Evolutionary conservation across 179 eudicot genomes (phyloP).

Genomic region (Pouteria campechiana): DNA sequence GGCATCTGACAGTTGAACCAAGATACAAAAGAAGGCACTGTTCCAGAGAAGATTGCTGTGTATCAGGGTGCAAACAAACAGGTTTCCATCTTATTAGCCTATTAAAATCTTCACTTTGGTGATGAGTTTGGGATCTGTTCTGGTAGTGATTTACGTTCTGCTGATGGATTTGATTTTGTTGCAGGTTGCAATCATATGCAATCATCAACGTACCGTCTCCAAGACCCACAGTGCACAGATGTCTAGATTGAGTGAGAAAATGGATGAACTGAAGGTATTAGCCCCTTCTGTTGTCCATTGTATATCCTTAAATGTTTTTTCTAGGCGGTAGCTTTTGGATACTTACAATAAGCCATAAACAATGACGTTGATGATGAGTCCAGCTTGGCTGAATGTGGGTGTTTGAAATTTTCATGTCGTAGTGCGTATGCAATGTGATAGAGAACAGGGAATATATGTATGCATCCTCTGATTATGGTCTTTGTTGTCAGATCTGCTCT

Average conservation of each 20-base stretch:
- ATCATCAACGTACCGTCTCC: constrained; percentile 95
- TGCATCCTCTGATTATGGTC: no score
- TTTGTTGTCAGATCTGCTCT: no score
- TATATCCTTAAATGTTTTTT: no score
- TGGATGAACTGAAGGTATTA: constrained; percentile 73
- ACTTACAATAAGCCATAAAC: no score
- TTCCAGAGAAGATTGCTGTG: constrained; percentile 51
- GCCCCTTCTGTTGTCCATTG: neutral
- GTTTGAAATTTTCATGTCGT: no score
- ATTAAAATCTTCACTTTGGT: constrained; percentile 2
- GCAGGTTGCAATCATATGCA: constrained; percentile 96
- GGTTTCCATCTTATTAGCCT: no score
- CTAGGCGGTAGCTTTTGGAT: no score
- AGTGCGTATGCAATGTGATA: no score
- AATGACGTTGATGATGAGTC: no score
- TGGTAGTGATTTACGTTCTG: neutral
- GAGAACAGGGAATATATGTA: no score
- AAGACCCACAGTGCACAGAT: constrained; percentile 81
- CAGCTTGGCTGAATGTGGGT: no score
- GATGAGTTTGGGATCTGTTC: neutral
- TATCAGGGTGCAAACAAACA: constrained; percentile 88
- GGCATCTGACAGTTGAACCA: constrained; percentile 40
- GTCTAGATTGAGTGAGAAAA: constrained; percentile 50
- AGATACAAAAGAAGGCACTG: constrained; percentile 60
- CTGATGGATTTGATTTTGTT: constrained; percentile 1